Evolutionary conservation across 805 yeast species (phyloP).

Genomic region (Wickerhamiella domercqiae): DNA sequence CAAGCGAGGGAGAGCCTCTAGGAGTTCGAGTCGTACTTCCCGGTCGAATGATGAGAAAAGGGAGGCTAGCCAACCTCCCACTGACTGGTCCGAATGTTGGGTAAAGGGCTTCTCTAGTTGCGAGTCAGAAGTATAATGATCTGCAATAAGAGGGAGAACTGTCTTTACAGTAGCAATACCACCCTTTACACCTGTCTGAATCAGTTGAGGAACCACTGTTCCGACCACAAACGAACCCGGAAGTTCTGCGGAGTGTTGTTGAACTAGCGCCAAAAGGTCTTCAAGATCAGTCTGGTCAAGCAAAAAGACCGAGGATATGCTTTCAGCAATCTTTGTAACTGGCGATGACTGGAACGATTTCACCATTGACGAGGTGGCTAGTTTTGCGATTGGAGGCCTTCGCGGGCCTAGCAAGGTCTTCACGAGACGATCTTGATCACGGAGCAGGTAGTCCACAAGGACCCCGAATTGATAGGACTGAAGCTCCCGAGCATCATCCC

Average conservation of each 20-base stretch:
- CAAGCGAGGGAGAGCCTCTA: constrained; percentile 45
- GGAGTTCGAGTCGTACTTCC: constrained; percentile 54
- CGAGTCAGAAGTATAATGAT: neutral
- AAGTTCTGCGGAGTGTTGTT: constrained; percentile 15
- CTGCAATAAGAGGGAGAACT: constrained; percentile 3
- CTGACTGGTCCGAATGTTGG: constrained; percentile 7
- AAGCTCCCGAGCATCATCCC: constrained; percentile 17
- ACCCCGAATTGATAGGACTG: constrained; percentile 55
- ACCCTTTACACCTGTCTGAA: constrained; percentile 19
- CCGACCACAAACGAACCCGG: constrained; percentile 43
- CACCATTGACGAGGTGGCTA: constrained; percentile 11
- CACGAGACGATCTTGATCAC: constrained; percentile 11
- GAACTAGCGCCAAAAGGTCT: constrained; percentile 6
- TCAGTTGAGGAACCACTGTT: constrained; percentile 57
- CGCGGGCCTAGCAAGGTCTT: constrained; percentile 8
- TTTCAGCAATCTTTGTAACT: constrained; percentile 37
- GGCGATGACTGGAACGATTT: constrained; percentile 25
- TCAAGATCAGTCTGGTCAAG: constrained; percentile 11
- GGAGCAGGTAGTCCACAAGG: constrained; percentile 33
- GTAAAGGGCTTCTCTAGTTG: constrained; percentile 22
- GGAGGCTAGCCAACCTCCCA: constrained; percentile 50
- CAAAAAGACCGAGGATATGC: constrained; percentile 35
- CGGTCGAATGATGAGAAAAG: constrained; percentile 59
- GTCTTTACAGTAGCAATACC: constrained; percentile 18
- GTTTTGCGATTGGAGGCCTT: constrained; percentile 11